These are phyloP conservation scores for Lithocarpus polystachyus DNA, from an alignment of 306 rosid genomes.

Conservation along the genomic window DNA sequence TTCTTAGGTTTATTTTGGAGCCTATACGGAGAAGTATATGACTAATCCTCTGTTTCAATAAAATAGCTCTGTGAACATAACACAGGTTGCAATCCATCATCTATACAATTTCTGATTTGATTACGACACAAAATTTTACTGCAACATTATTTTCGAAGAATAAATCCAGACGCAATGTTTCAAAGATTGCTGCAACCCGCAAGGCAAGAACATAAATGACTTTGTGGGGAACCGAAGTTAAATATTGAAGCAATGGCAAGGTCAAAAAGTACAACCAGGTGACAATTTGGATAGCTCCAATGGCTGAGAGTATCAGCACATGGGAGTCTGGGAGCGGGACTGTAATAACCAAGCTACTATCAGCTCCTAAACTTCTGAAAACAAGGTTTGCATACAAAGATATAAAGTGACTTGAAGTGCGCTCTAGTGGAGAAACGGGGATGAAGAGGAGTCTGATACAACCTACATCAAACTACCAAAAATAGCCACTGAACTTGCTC, in stretches of 20 bases:
- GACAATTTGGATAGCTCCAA: not conserved
- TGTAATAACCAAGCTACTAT: not conserved
- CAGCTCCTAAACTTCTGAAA: not conserved
- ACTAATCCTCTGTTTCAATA: too few species aligned
- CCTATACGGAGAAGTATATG: too few species aligned
- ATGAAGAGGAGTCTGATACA: too few species aligned
- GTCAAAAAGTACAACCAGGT: not conserved
- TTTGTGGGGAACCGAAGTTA: too few species aligned
- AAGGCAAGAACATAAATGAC: too few species aligned
- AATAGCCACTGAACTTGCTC: not conserved
- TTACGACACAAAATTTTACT: not conserved
- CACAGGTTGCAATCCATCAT: too few species aligned
- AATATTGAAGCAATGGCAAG: not conserved
- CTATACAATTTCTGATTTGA: not conserved
- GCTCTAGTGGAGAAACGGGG: not conserved
- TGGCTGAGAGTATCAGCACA: not conserved
- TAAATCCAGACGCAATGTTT: not conserved
- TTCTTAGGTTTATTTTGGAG: too few species aligned
- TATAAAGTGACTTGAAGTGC: not conserved
- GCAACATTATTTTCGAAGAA: not conserved
- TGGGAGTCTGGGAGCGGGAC: too few species aligned
- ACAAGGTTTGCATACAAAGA: not conserved
- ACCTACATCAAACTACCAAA: not conserved
- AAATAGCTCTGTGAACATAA: too few species aligned
- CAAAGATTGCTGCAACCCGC: not conserved